Evolutionary conservation across 768 basidiomycete species (phyloP).

Genomic region (Daedaleopsis nitida): DNA sequence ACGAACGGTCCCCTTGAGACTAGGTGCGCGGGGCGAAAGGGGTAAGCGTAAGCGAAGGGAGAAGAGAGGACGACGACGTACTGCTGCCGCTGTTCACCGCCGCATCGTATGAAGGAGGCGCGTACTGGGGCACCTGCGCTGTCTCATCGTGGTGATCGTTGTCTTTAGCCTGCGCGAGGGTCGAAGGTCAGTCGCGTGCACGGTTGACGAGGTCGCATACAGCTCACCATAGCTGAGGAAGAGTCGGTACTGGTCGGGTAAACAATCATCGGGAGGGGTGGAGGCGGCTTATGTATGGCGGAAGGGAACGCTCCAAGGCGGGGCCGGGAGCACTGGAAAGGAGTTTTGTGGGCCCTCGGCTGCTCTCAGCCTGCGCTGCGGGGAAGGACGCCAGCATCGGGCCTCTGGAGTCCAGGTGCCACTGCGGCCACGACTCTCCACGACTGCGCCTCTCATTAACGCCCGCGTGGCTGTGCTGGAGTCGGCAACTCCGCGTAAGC

Average conservation of each 20-base stretch:
- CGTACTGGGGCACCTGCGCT: slow-evolving; percentile 18
- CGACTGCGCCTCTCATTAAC: slow-evolving; percentile 11
- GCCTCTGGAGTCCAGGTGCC: background rate
- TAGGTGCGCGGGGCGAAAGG: background rate
- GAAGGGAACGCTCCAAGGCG: slow-evolving; percentile 6
- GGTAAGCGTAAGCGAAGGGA: background rate
- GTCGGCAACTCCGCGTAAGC: background rate
- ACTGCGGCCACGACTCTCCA: slow-evolving; percentile 11
- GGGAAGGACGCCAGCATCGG: background rate
- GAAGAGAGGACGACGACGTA: background rate
- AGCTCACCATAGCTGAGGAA: slow-evolving; percentile 21
- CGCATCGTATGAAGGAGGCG: slow-evolving; percentile 33
- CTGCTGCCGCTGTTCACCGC: slow-evolving; percentile 18
- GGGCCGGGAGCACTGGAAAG: background rate
- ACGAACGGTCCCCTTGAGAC: slow-evolving; percentile 22
- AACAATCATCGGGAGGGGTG: slow-evolving; percentile 20
- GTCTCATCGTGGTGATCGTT: slow-evolving; percentile 3
- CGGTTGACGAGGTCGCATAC: background rate
- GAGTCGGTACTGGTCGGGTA: slow-evolving; percentile 14
- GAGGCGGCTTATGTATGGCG: slow-evolving; percentile 10
- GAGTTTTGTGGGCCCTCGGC: slow-evolving; percentile 15
- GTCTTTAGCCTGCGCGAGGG: slow-evolving; percentile 6
- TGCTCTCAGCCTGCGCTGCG: slow-evolving; percentile 4
- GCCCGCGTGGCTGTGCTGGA: background rate
- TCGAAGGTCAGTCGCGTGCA: background rate